Conservation (phyloP, 345 rosid genomes). For the Eutrema heterophyllum region DNA sequence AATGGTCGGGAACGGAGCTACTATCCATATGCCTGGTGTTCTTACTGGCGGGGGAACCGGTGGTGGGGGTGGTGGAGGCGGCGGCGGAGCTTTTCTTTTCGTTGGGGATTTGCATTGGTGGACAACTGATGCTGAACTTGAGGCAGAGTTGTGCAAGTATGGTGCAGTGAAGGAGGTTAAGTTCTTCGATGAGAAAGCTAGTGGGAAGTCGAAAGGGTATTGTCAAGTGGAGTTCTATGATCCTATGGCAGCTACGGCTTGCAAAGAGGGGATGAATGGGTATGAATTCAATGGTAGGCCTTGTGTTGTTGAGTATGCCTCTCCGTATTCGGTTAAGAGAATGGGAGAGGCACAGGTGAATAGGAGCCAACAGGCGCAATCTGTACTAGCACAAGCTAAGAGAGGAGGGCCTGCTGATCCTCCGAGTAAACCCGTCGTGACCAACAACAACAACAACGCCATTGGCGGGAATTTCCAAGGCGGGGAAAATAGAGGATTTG, state of each 20-base stretch:
- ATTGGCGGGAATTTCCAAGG: slow-evolving; percentile 68
- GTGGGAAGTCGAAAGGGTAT: slow-evolving; percentile 84
- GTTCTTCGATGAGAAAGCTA: slow-evolving; percentile 85
- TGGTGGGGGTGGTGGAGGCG: slow-evolving; percentile 27
- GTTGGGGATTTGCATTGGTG: slow-evolving; percentile 95
- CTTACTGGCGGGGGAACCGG: slow-evolving; percentile 20
- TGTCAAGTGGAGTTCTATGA: slow-evolving; percentile 88
- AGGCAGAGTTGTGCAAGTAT: slow-evolving; percentile 56
- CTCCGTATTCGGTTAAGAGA: slow-evolving; percentile 58
- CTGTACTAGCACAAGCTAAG: slow-evolving; percentile 40
- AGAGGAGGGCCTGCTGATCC: slow-evolving; percentile 57
- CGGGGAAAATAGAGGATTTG: slow-evolving; percentile 60
- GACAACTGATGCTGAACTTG: slow-evolving; percentile 86
- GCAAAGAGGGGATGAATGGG: slow-evolving; percentile 83
- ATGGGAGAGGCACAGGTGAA: slow-evolving; percentile 74
- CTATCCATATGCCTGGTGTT: slow-evolving; percentile 25
- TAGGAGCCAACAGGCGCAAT: slow-evolving; percentile 55
- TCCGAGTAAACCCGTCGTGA: slow-evolving; percentile 36
- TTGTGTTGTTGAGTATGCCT: slow-evolving; percentile 74
- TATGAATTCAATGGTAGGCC: slow-evolving; percentile 64
- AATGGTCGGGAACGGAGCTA: slow-evolving; percentile 33
- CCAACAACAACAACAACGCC: slow-evolving; percentile 36
- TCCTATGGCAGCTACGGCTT: slow-evolving; percentile 54
- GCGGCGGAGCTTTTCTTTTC: slow-evolving; percentile 53
- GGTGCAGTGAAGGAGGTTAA: slow-evolving; percentile 75